Base-by-base conservation (phyloP, 805 yeast genomes). In the Metschnikowia baotianmanensis region DNA sequence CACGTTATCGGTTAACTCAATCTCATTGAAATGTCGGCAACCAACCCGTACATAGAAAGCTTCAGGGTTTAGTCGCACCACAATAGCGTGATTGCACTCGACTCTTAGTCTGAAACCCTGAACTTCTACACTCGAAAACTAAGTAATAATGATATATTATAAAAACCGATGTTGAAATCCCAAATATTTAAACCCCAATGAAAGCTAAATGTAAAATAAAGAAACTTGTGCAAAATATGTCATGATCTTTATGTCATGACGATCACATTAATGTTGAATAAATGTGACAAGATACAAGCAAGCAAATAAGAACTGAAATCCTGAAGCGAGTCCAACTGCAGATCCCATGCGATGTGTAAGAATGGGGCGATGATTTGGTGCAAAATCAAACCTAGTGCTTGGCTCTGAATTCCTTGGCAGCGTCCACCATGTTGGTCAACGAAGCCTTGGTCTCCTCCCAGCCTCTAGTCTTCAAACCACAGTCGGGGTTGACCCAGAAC, bases 401-500 rank as follows among this genome's bases (percentile, higher is more conserved):
- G 45, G 61, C 70, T 56, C 74, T 62, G 95, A 78, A 91, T 74
- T 79, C 80, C 81, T 93, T 91, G 65, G 98, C 98, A 65, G 99
- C 98, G 57, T 86, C 93, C 69, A 93, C 98, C 99, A 93, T 93
- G 77, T 93, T 86, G 71, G 95, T 86, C 74, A 93, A 83, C 63
- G 95, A 88, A 65, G 83, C 89, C 68, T 76, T 88, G 61, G 91
- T 87, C 82, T 93, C 99, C 60, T 86, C 88, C 99, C 99, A 93
- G 61, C 96, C 96, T 84, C 99, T 90, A 71, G 99, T 93, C 86
- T 93, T 93, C 73, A 93, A 83, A 82, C 99, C 99, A 83, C 99
- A 93, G 79, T 93, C 99, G 65, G 99, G 99, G 95, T 93, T 93
- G 68, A 93, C 95, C 99, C 99, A 93, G 82, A 93, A 86, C 74